Percentiles rank a stretch among this genome's conserved stretches.
Evolutionary conservation across 73 alveolate genomes (phyloP).

Genomic region (Paramecium biaurelia): DNA sequence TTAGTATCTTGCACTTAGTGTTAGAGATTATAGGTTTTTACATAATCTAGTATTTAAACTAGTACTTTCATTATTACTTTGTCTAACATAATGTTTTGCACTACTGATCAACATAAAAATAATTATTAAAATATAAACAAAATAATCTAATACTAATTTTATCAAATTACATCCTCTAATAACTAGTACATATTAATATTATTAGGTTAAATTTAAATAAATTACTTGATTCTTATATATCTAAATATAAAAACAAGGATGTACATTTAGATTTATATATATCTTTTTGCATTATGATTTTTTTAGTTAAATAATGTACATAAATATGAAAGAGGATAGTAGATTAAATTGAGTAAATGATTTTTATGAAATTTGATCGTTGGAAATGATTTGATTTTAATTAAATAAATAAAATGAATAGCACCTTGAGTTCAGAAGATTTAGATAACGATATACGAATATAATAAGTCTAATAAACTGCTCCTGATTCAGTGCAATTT

Average conservation of each 20-base stretch:
- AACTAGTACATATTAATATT: not conserved
- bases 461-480: not conserved
- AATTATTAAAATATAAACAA: not conserved
- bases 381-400: not conserved
- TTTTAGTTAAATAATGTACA: not conserved
- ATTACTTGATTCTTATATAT: not conserved
- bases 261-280: no score
- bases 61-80: not conserved
- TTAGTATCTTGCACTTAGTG: conserved; percentile 3
- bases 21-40: not conserved
- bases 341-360: not conserved
- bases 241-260: no score
- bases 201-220: no score
- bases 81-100: not conserved
- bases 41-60: not conserved
- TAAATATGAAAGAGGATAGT: not conserved
- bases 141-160: not conserved
- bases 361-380: not conserved
- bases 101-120: not conserved
- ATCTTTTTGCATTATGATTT: not conserved
- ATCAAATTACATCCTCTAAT: not conserved
- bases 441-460: conserved; percentile 30
- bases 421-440: conserved; percentile 17
- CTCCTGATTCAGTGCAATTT: conserved; percentile 35
- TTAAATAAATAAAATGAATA: not conserved